These are phyloP conservation scores for Phytophthora sansomeana DNA, from an alignment of 352 stramenopile species.

Conservation along the genomic window DNA sequence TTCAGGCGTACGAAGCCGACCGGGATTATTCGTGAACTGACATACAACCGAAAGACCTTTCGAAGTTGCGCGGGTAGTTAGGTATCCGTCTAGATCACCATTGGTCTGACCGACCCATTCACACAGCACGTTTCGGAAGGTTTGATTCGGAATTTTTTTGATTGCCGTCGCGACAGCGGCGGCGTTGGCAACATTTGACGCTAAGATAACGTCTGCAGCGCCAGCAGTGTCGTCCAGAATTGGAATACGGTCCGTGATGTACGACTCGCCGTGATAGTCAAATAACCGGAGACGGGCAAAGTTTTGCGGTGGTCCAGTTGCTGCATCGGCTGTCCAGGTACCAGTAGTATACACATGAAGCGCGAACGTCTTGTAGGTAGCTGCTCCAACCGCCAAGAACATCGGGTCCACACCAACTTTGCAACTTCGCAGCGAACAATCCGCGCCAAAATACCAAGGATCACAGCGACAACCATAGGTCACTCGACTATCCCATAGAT, in stretches of 20 bases:
- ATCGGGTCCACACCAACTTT: conserved; percentile 80
- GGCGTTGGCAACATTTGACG: conserved; percentile 13
- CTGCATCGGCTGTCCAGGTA: conserved; percentile 16
- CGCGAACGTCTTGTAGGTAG: conserved; percentile 61
- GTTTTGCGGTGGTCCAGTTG: conserved; percentile 4
- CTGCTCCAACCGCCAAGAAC: conserved; percentile 41
- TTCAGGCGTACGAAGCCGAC: conserved; percentile 60
- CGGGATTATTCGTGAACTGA: conserved; percentile 64
- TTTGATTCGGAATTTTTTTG: conserved; percentile 55
- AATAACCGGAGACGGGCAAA: conserved; percentile 67
- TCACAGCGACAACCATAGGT: conserved; percentile 92
- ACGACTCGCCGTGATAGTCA: conserved; percentile 74
- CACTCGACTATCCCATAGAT: conserved; percentile 85
- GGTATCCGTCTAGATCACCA: conserved; percentile 33
- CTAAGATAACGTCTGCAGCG: neutral
- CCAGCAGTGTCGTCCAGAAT: conserved; percentile 36
- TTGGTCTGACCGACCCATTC: conserved; percentile 17
- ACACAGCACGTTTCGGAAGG: conserved; percentile 54
- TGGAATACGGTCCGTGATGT: conserved; percentile 62
- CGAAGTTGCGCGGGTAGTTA: conserved; percentile 10
- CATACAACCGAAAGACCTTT: conserved; percentile 62
- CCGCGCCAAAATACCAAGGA: conserved; percentile 84
- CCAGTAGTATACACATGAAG: conserved; percentile 41
- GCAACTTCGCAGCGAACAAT: conserved; percentile 77
- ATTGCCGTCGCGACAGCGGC: conserved; percentile 46